Conservation (phyloP, 768 basidiomycete species). For the Megacollybia marginata region DNA sequence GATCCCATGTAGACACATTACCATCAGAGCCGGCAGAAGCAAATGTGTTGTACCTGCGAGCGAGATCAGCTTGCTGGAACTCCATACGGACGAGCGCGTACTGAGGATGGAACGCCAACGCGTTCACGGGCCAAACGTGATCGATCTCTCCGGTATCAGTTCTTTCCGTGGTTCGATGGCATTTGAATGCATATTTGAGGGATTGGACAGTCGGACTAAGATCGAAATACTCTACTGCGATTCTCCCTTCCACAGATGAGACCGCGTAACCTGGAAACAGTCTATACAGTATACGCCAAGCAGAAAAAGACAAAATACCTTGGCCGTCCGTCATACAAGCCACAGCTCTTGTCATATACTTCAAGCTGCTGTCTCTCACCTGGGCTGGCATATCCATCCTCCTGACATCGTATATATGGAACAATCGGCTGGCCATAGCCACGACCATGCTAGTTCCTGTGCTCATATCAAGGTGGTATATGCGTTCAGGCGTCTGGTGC, state of each 20-base stretch:
- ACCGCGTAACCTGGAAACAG: conserved; percentile 72
- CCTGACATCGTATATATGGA: conserved; percentile 84
- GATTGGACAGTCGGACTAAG: conserved; percentile 70
- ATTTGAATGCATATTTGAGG: conserved; percentile 93
- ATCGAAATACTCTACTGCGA: conserved; percentile 96
- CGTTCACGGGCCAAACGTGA: conserved; percentile 95
- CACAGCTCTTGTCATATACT: conserved; percentile 89
- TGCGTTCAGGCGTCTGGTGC: conserved; percentile 69
- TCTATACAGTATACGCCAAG: neutral
- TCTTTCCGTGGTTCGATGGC: conserved; percentile 48
- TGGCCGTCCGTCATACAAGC: conserved; percentile 92
- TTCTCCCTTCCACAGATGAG: conserved; percentile 90
- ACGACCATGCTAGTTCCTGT: conserved; percentile 79
- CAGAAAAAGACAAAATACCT: conserved; percentile 36
- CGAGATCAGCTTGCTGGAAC: neutral
- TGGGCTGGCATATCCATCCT: conserved; percentile 72
- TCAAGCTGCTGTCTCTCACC: conserved; percentile 85
- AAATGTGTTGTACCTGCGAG: conserved; percentile 79
- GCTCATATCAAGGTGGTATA: conserved; percentile 71
- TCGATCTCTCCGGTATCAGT: conserved; percentile 87
- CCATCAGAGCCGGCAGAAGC: conserved; percentile 94
- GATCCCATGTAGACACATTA: conserved; percentile 95
- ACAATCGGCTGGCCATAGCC: conserved; percentile 85
- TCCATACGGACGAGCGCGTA: conserved; percentile 24
- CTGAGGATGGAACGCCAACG: conserved; percentile 89